A percentile compares a stretch with the other conserved stretches of the same genome.
Evolutionary conservation across 83 land plant species (phyloP).

Genomic region (Thuja plicata): DNA sequence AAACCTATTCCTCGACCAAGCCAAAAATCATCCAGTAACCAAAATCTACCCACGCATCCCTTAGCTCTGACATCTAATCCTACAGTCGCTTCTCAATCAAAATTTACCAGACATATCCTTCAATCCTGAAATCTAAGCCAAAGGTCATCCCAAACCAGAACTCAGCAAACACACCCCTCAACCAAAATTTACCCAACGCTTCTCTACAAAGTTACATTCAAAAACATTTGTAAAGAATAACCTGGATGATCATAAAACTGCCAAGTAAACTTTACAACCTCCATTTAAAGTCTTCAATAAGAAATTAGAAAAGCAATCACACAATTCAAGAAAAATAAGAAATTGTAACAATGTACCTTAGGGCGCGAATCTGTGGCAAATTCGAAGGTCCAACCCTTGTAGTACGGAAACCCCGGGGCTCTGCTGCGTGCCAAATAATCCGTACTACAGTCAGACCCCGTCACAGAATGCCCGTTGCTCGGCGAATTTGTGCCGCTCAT

Average conservation of each 20-base stretch:
- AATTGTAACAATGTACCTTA: constrained; percentile 26
- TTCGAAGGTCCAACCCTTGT: constrained; percentile 53
- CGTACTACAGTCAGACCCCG: constrained; percentile 41
- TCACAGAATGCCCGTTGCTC: constrained; percentile 13
- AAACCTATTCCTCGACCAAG: background rate
- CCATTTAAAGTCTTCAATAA: no score
- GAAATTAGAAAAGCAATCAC: no score
- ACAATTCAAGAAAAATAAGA: no score
- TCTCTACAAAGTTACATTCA: background rate
- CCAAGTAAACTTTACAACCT: no score
- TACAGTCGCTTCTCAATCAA: background rate
- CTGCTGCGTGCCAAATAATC: constrained; percentile 26
- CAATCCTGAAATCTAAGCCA: background rate
- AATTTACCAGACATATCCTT: background rate
- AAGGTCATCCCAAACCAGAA: background rate
- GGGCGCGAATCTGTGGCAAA: constrained; percentile 45
- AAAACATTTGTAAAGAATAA: no score
- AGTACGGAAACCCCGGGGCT: constrained; percentile 54
- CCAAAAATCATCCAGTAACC: background rate
- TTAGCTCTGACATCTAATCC: background rate
- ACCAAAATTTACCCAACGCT: background rate
- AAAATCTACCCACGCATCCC: background rate
- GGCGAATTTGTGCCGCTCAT: constrained; percentile 29
- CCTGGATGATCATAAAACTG: no score
- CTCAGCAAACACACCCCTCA: background rate